Percentiles rank a stretch among this genome's conserved stretches.
These are phyloP conservation scores for Chrysoporthe puriensis DNA, from an alignment of 2,329 filamentous ascomycete species.

Conservation along the genomic window DNA sequence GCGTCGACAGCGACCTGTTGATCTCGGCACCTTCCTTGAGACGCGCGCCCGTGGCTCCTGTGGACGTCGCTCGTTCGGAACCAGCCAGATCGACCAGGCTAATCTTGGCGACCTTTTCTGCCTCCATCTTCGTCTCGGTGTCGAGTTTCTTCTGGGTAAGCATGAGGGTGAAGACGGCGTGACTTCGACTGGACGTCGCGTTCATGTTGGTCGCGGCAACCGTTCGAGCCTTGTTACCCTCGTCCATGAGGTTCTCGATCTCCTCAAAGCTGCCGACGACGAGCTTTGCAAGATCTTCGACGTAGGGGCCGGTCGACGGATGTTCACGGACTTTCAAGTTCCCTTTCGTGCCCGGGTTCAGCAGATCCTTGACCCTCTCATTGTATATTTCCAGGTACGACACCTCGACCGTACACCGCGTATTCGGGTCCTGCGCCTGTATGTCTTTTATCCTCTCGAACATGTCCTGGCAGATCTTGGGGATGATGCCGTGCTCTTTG, in stretches of 20 bases:
- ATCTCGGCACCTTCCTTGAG: conserved; percentile 98
- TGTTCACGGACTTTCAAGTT: conserved; percentile 98
- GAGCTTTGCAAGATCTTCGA: conserved; percentile 95
- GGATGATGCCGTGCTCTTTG: conserved; percentile 92
- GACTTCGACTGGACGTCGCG: conserved; percentile 96
- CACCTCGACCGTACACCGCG: conserved; percentile 92
- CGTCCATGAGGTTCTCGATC: conserved; percentile 98
- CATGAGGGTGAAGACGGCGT: conserved; percentile 96
- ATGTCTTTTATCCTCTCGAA: conserved; percentile 80
- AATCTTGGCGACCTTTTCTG: conserved; percentile 97
- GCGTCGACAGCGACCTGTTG: conserved; percentile 92
- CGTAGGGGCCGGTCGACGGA: conserved; percentile 95
- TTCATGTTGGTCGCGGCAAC: conserved; percentile 99
- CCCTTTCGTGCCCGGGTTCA: conserved; percentile 94
- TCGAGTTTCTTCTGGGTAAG: conserved; percentile 93
- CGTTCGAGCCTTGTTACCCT: conserved; percentile 97
- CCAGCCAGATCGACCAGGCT: conserved; percentile 96
- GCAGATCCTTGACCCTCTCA: conserved; percentile 90
- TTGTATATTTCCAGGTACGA: conserved; percentile 99
- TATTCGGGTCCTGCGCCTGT: conserved; percentile 68
- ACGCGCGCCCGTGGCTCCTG: conserved; percentile 91
- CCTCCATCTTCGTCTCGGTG: conserved; percentile 90
- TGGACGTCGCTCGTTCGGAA: conserved; percentile 96
- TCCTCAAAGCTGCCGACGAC: conserved; percentile 92
- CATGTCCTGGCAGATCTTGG: conserved; percentile 97